Evolutionary conservation across 371 early-diverging fungal species (phyloP).

Genomic region (Capniomyces stellatus): DNA sequence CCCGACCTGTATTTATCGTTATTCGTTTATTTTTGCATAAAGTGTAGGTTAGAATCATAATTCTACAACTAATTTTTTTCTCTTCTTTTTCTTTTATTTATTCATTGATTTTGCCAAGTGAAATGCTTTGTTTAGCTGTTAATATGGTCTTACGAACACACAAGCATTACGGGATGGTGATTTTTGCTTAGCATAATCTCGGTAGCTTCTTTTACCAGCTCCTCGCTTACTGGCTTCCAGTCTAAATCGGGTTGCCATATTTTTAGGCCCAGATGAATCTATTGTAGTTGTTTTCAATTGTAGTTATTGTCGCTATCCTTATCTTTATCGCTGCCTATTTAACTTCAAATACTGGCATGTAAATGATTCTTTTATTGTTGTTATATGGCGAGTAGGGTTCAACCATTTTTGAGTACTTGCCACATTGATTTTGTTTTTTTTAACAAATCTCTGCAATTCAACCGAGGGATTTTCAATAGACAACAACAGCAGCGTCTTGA

Average conservation of each 20-base stretch:
- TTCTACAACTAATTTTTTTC: constrained; percentile 1
- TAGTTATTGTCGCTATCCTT: too few species aligned
- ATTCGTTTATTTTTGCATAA: too few species aligned
- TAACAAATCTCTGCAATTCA: constrained; percentile 54
- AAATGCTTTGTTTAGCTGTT: too few species aligned
- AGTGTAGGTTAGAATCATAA: not conserved
- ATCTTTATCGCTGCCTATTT: not conserved
- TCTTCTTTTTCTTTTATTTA: not conserved
- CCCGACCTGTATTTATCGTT: constrained; percentile 41
- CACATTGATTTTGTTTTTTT: constrained; percentile 53
- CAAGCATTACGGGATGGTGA: constrained; percentile 70
- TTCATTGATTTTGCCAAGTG: too few species aligned
- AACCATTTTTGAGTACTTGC: too few species aligned
- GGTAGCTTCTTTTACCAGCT: constrained; percentile 79
- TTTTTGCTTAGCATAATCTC: constrained; percentile 57
- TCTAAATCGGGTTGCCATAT: constrained; percentile 33
- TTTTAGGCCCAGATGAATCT: constrained; percentile 51
- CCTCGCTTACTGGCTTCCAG: constrained; percentile 89
- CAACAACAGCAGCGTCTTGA: constrained; percentile 65
- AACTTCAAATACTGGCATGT: too few species aligned
- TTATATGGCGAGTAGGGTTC: too few species aligned
- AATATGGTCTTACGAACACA: constrained; percentile 38
- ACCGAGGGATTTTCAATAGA: constrained; percentile 72
- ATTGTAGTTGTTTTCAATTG: too few species aligned
- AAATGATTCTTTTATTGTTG: too few species aligned